phyloP scores from a whole-genome alignment of 2,329 filamentous ascomycete species.

The Neonectria sp. region DNA sequence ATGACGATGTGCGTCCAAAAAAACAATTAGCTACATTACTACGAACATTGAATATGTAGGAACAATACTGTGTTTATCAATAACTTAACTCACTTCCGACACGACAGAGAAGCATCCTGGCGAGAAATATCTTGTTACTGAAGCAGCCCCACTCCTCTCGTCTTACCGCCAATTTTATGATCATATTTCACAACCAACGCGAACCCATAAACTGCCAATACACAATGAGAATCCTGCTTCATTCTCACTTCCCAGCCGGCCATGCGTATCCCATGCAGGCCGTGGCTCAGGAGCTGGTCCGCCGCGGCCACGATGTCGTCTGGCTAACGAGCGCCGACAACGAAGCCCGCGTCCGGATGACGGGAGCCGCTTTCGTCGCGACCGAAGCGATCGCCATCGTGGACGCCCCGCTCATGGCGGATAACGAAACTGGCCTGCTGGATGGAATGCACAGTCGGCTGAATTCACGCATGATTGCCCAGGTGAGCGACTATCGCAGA shows the following conservation, averaged over 20 bases:
- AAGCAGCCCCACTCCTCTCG: not conserved
- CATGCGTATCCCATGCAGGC: slow-evolving; percentile 59
- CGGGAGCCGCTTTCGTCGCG: slow-evolving; percentile 53
- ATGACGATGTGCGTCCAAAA: not conserved
- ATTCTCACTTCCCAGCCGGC: slow-evolving; percentile 58
- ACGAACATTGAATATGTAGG: not conserved
- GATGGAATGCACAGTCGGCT: slow-evolving; percentile 48
- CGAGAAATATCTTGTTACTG: not conserved
- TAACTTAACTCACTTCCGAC: not conserved
- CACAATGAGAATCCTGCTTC: slow-evolving; percentile 56
- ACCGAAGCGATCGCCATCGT: slow-evolving; percentile 51
- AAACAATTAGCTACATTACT: not conserved
- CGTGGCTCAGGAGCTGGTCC: slow-evolving; percentile 54
- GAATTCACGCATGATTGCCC: slow-evolving; percentile 50
- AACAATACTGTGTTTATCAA: not conserved
- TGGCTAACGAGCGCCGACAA: slow-evolving; percentile 56
- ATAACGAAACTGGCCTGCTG: slow-evolving; percentile 50
- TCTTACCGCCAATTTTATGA: not conserved
- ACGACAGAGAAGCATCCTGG: not conserved
- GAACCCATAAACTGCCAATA: not conserved
- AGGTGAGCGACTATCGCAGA: slow-evolving; percentile 54
- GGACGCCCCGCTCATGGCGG: slow-evolving; percentile 49
- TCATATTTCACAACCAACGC: not conserved
- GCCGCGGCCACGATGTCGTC: slow-evolving; percentile 55
- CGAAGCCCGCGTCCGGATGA: slow-evolving; percentile 50